These are phyloP conservation scores for Cystobasidium tubakii DNA, from an alignment of 768 basidiomycete species.

Conservation along the genomic window DNA sequence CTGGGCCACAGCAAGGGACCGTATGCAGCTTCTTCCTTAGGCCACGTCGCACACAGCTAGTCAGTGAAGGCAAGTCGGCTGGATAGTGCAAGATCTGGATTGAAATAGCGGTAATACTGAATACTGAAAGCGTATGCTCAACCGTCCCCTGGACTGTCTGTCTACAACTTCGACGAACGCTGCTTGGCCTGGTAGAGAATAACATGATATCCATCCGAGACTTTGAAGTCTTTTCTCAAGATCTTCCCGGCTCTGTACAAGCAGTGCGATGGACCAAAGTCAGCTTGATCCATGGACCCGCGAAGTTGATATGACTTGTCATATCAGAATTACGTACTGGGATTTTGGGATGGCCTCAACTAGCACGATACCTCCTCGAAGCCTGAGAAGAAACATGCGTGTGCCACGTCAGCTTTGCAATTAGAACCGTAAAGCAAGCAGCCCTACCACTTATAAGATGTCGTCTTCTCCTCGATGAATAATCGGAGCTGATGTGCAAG, in stretches of 20 bases:
- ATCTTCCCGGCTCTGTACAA: constrained; percentile 2
- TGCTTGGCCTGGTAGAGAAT: not conserved
- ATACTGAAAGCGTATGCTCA: not conserved
- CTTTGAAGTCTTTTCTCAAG: constrained; percentile 3
- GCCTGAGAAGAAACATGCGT: constrained; percentile 13
- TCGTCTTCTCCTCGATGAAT: constrained; percentile 42
- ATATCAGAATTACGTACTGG: not conserved
- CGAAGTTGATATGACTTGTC: no score
- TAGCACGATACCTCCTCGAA: constrained; percentile 45
- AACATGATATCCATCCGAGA: not conserved
- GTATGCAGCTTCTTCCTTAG: no score
- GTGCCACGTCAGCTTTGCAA: not conserved
- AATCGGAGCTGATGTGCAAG: constrained; percentile 40
- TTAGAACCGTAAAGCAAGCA: not conserved
- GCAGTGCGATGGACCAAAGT: not conserved
- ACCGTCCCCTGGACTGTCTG: not conserved
- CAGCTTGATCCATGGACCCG: not conserved
- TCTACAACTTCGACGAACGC: not conserved
- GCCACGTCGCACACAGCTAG: no score
- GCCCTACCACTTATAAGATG: constrained; percentile 45
- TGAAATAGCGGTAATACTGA: no score
- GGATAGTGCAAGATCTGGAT: no score
- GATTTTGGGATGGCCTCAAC: constrained; percentile 43
- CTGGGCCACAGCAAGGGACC: no score
- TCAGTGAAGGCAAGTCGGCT: no score